These are phyloP conservation scores for Cicer arietinum DNA, from an alignment of 306 rosid species.

Conservation along the genomic window DNA sequence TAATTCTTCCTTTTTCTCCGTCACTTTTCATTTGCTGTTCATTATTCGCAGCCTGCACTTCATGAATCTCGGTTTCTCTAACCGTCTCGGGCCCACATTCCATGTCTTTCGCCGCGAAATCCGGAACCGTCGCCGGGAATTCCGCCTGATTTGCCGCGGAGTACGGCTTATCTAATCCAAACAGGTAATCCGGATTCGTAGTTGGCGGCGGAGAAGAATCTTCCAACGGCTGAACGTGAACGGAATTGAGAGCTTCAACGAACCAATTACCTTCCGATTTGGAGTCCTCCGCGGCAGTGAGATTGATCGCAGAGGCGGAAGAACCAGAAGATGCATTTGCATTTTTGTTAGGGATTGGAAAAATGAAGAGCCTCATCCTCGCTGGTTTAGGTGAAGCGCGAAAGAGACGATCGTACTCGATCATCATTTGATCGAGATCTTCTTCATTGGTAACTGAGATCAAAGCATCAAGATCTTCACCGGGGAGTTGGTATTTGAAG, in stretches of 20 bases:
- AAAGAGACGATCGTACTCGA: constrained; percentile 77
- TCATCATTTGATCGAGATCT: constrained; percentile 85
- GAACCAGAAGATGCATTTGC: constrained; percentile 4
- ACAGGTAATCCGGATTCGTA: constrained; percentile 72
- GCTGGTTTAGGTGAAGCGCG: constrained; percentile 78
- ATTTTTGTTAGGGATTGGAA: constrained; percentile 39
- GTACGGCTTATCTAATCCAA: constrained; percentile 70
- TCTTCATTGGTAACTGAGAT: constrained; percentile 88
- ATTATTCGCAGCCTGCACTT: constrained; percentile 53
- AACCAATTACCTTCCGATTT: constrained; percentile 81
- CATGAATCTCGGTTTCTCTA: constrained; percentile 60
- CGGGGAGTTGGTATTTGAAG: constrained; percentile 89
- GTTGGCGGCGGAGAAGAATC: constrained; percentile 54
- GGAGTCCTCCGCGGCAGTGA: constrained; percentile 45
- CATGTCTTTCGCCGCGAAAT: constrained; percentile 39
- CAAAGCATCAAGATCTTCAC: constrained; percentile 89
- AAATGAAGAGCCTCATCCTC: constrained; percentile 71
- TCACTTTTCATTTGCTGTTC: constrained; percentile 63
- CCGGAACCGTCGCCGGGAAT: constrained; percentile 48
- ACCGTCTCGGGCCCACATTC: constrained; percentile 61
- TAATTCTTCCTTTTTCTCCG: constrained; percentile 31
- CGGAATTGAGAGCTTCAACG: constrained; percentile 84
- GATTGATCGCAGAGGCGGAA: constrained; percentile 43
- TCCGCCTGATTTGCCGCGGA: constrained; percentile 50
- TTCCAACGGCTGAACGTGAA: constrained; percentile 58